Percentiles rank a stretch among this genome's conserved stretches.
phyloP scores from a whole-genome alignment of 768 basidiomycete genomes.

The Podaxis sp. region DNA sequence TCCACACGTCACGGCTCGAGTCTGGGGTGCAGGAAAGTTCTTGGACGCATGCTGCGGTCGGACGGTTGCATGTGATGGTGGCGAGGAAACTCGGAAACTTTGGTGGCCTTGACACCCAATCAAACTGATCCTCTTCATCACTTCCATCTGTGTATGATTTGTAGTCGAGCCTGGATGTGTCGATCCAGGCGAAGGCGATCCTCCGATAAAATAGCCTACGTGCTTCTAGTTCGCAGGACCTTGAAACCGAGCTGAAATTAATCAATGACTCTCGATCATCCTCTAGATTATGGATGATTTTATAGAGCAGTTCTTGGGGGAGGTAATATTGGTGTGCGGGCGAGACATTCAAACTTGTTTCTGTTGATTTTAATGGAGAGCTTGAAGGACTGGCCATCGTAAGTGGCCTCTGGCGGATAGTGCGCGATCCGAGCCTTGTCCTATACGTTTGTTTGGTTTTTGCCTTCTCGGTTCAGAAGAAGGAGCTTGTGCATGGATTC shows the following conservation, averaged over 20 bases:
- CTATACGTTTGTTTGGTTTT: too few species aligned
- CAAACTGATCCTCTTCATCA: background rate
- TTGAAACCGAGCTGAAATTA: background rate
- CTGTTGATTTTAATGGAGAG: too few species aligned
- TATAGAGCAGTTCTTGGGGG: background rate
- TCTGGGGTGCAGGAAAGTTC: background rate
- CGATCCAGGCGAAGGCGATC: background rate
- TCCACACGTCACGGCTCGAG: background rate
- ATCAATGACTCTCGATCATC: background rate
- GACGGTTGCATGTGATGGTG: background rate
- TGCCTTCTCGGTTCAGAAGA: too few species aligned
- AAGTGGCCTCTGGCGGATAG: too few species aligned
- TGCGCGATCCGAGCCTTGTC: too few species aligned
- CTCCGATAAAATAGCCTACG: background rate
- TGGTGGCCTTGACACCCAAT: background rate
- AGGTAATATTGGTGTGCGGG: background rate
- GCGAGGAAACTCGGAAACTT: background rate
- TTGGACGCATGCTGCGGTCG: background rate
- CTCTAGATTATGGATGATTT: background rate
- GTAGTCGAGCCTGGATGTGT: background rate
- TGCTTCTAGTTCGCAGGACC: background rate
- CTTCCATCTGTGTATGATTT: background rate
- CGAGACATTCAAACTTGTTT: background rate
- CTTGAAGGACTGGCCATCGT: too few species aligned
- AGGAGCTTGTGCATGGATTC: too few species aligned